Conservation (phyloP, 129 eudicot species). For the Centella asiatica region DNA sequence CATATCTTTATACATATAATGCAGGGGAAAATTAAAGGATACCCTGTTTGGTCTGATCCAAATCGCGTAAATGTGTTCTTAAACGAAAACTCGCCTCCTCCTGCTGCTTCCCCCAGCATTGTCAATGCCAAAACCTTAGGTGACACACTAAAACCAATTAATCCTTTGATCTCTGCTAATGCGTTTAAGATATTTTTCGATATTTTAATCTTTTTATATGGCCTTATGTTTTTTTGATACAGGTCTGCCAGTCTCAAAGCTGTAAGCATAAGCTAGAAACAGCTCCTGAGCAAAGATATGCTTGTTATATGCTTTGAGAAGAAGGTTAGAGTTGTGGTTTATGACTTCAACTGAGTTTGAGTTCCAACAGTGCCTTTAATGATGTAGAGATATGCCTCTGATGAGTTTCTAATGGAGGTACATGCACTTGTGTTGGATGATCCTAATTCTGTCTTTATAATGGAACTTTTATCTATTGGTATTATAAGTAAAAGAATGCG, state of each 20-base stretch:
- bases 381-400: no score
- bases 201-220: neutral
- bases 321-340: no score
- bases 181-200: neutral
- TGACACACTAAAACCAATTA: slow-evolving; percentile 14
- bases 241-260: slow-evolving; percentile 3
- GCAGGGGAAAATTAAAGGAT: slow-evolving; percentile 92
- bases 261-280: no score
- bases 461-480: no score
- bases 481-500: no score
- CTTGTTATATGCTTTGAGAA: no score
- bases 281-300: no score
- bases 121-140: slow-evolving; percentile 89
- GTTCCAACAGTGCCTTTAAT: no score
- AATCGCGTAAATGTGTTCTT: slow-evolving; percentile 69
- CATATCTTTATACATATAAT: neutral
- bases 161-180: neutral
- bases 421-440: no score
- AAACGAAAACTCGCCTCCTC: slow-evolving; percentile 74
- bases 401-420: no score
- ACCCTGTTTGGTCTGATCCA: slow-evolving; percentile 78
- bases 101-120: slow-evolving; percentile 96
- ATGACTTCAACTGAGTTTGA: no score
- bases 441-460: no score
- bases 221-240: neutral